A percentile compares a stretch with the other conserved stretches of the same genome.
These are phyloP conservation scores for Fennellomyces sp. DNA, from an alignment of 371 early-diverging fungal species.

Conservation along the genomic window DNA sequence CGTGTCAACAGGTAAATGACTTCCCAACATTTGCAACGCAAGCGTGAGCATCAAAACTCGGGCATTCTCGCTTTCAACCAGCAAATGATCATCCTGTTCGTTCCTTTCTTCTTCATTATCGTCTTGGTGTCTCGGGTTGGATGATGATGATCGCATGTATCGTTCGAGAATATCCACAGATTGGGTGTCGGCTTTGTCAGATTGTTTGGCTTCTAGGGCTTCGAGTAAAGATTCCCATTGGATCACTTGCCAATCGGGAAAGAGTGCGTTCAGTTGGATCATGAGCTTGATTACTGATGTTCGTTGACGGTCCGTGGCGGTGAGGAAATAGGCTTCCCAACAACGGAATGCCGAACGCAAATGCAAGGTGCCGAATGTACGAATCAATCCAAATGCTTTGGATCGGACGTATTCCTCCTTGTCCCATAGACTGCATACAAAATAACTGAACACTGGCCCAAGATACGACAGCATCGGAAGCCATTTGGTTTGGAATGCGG, in stretches of 20 bases:
- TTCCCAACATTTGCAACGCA: conserved; percentile 55
- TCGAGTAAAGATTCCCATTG: conserved; percentile 57
- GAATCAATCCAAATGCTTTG: conserved; percentile 46
- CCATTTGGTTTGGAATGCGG: conserved; percentile 51
- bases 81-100: conserved; percentile 3
- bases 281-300: conserved; percentile 43
- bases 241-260: conserved; percentile 59
- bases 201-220: conserved; percentile 35
- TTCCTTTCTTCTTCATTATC: neutral
- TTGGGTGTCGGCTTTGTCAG: conserved; percentile 14
- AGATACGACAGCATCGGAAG: conserved; percentile 44
- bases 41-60: conserved; percentile 46
- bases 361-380: conserved; percentile 47
- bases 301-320: conserved; percentile 41
- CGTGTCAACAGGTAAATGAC: conserved; percentile 39
- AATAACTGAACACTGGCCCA: conserved; percentile 56
- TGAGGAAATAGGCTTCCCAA: conserved; percentile 59
- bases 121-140: neutral
- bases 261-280: conserved; percentile 50
- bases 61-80: conserved; percentile 42
- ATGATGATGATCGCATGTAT: conserved; percentile 20
- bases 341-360: conserved; percentile 55
- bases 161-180: conserved; percentile 37
- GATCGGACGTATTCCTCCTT: conserved; percentile 57
- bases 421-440: conserved; percentile 54